Base-by-base conservation (phyloP, 2,329 filamentous ascomycete species). In the Cladosporium colombiae region DNA sequence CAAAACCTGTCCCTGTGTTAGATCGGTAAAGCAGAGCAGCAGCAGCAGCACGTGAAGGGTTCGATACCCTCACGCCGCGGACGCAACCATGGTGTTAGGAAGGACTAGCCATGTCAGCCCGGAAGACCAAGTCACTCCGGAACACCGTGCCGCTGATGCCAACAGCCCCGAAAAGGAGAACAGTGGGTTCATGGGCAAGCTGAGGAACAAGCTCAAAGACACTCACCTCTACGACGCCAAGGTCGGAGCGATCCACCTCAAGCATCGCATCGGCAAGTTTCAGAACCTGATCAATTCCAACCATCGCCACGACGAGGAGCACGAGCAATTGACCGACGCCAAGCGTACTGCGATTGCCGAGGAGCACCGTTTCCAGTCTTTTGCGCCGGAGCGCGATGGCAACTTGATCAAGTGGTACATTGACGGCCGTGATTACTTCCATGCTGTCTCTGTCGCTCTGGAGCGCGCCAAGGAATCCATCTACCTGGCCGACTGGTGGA, bases 401-500 rank as follows among this genome's bases (percentile, higher is more conserved):
- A 97, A 98, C 77, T 84, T 91, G 66, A 74, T 76, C 76, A 98
- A 98, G 81, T 99, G 94, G 93, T 98, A 97, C 79, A 92, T 98
- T 13, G 95, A 98, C 76, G 95, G 93, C 3, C 85, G 93, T 68
- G 91, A 98, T 79, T 99, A 99, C 78, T 96, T 95, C 77, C 97
- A 93, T 76, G 90, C 95, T 21, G 93, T 99, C 13, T 96, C 93
- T 0, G 88, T 89, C 37, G 94, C 93, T 0, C 83, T 98, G n/a
- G 93, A 98, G 69, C 85, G 89, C 67, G 95, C 95, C 44, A 91
- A 91, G 74, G 94, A 98, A 79, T 90, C 90, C 55, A 97, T 99
- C 72, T 99, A 98, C 78, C 96, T 99, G 70, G 90, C 85, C 67
- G 95, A 98, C 75, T 99, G 94, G 95, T 98, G 95, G 95, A 82